Evolutionary conservation across 1,139 yeast genomes (phyloP), one percentile per base, ranked within the genome.

Genomic region (Sporopachydermia cereana): DNA sequence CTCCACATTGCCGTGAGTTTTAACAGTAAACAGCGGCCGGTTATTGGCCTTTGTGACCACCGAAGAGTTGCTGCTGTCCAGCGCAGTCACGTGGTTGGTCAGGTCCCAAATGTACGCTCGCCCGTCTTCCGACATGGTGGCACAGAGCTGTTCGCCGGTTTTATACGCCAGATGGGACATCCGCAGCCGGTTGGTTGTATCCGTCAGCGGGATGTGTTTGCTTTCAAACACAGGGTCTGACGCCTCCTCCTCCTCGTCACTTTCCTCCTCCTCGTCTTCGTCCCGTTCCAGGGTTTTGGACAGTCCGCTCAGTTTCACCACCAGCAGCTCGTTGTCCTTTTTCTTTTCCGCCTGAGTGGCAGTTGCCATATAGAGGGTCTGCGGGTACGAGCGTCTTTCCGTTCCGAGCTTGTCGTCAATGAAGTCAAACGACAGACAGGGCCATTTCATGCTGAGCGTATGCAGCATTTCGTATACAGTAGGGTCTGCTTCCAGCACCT

Each of bases 391-490:
- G 65, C 95, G 76, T 68, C 98, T 79, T 63, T 88, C 96, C 47
- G 75, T 71, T 7, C 98, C 99, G 47, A 86, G 70, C 45, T 71
- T 68, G 61, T 91, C 99, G 12, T 95, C 95, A 47, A 93, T 66
- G 36, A 91, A 68, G 59, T 91, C 98, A 51, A 93, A 71, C 2
- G 96, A 85, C 58, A 91, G 69, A 65, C 96, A 88, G 20, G 99
- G 97, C 97, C 98, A 91, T 56, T 95, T 95, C 61, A 91, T 69
- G 60, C 84, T 85, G 50, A 91, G 85, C 57, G 85, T 85, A 64
- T 91, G 99, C 49, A 91, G 70, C 97, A 91, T 89, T 57, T 91
- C 95, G 61, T 93, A 91, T 3, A 91, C 96, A 16, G 91, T 71
- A 46, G 95, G 95, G 65, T 91, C 98, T 1, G 98, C 96, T 65